Conservation (phyloP, 768 basidiomycete genomes). For the Amanita polypyramis region DNA sequence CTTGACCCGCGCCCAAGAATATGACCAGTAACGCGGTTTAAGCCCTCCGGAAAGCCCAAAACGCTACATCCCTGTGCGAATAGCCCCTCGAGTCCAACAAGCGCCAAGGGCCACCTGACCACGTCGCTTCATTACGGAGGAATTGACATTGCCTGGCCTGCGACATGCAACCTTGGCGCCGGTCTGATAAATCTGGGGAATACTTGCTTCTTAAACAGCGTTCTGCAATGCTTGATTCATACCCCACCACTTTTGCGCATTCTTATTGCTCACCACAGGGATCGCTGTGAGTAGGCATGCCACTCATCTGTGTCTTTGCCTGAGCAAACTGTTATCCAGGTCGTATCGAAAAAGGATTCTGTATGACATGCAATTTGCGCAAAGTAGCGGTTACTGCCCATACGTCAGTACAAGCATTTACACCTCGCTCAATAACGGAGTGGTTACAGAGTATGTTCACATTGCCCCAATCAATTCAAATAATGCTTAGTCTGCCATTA, state of each 20-base stretch:
- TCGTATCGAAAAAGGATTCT: conserved; percentile 45
- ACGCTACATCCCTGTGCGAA: conserved; percentile 11
- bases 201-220: conserved; percentile 94
- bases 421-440: conserved; percentile 53
- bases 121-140: conserved; percentile 37
- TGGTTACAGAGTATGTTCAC: conserved; percentile 55
- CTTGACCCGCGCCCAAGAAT: background rate
- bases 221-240: conserved; percentile 86
- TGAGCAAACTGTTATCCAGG: conserved; percentile 21
- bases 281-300: conserved; percentile 46
- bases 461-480: background rate
- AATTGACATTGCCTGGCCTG: conserved; percentile 59
- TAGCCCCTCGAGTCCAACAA: conserved; percentile 13
- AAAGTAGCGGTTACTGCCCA: conserved; percentile 47
- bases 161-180: conserved; percentile 31
- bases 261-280: conserved; percentile 36
- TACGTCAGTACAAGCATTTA: conserved; percentile 35
- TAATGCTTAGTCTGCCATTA: conserved; percentile 20
- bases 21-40: background rate
- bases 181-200: conserved; percentile 85
- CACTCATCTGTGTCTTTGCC: background rate
- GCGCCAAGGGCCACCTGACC: conserved; percentile 19
- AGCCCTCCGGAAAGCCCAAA: conserved; percentile 14
- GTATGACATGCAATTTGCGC: conserved; percentile 70
- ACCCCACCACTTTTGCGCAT: conserved; percentile 77